phyloP scores from a whole-genome alignment of 352 stramenopile genomes.

The Aphanomyces stellatus region DNA sequence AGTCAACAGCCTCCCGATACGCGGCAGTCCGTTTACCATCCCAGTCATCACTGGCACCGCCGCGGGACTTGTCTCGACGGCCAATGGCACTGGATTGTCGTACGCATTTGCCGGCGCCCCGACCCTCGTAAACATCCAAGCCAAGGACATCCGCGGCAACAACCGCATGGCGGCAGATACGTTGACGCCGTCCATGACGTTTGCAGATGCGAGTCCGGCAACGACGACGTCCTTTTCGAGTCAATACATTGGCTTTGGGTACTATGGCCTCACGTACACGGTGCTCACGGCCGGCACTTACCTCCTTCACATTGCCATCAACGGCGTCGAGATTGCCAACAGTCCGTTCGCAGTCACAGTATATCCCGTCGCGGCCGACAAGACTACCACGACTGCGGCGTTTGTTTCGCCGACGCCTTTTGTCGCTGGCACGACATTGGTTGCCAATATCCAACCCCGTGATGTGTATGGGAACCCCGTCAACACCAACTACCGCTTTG shows the following conservation, averaged over 20 bases:
- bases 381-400: background rate
- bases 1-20: slow-evolving; percentile 23
- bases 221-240: background rate
- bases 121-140: slow-evolving; percentile 42
- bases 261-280: slow-evolving; percentile 1
- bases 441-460: background rate
- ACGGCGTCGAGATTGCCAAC: background rate
- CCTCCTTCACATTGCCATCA: background rate
- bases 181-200: slow-evolving; percentile 21
- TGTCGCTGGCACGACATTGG: background rate
- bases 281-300: background rate
- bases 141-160: slow-evolving; percentile 54
- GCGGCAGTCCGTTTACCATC: slow-evolving; percentile 43
- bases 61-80: slow-evolving; percentile 36
- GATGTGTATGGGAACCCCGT: slow-evolving; percentile 13
- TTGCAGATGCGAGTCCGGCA: background rate
- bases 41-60: slow-evolving; percentile 39
- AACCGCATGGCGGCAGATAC: slow-evolving; percentile 41
- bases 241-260: background rate
- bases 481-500: background rate
- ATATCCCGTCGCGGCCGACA: slow-evolving; percentile 6
- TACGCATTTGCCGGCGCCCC: slow-evolving; percentile 39
- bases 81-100: slow-evolving; percentile 35
- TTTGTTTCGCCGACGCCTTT: slow-evolving; percentile 1
- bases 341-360: slow-evolving; percentile 16